A percentile compares a stretch with the other conserved stretches of the same genome.
Evolutionary conservation across 768 basidiomycete genomes (phyloP).

Genomic region (Phanerochaete carnosa): DNA sequence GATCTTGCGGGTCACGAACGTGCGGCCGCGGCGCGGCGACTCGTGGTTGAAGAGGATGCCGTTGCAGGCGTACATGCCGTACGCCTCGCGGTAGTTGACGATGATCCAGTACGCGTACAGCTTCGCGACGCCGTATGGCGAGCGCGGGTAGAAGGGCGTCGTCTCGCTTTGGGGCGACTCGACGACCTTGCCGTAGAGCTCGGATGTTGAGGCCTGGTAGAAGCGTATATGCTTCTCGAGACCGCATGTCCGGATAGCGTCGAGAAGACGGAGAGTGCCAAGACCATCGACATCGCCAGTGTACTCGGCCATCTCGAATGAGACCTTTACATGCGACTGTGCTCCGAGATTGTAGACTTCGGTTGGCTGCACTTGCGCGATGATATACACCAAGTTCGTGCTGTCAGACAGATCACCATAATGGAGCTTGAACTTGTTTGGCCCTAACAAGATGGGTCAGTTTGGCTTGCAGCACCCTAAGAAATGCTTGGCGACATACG

Average conservation of each 20-base stretch:
- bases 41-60: slow-evolving; percentile 99
- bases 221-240: slow-evolving; percentile 91
- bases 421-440: slow-evolving; percentile 78
- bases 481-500: slow-evolving; percentile 44
- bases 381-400: slow-evolving; percentile 95
- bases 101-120: slow-evolving; percentile 90
- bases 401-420: slow-evolving; percentile 94
- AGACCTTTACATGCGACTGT: slow-evolving; percentile 98
- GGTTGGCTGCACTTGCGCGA: slow-evolving; percentile 90
- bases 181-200: slow-evolving; percentile 95
- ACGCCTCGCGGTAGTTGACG: slow-evolving; percentile 91
- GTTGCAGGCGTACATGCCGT: slow-evolving; percentile 95
- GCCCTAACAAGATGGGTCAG: slow-evolving; percentile 42
- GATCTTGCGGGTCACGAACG: slow-evolving; percentile 96
- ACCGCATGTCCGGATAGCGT: slow-evolving; percentile 94
- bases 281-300: slow-evolving; percentile 96
- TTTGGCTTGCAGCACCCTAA: background rate
- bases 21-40: slow-evolving; percentile 90
- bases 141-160: slow-evolving; percentile 98
- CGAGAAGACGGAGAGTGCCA: slow-evolving; percentile 92
- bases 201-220: slow-evolving; percentile 97
- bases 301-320: slow-evolving; percentile 99
- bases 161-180: slow-evolving; percentile 95
- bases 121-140: slow-evolving; percentile 95
- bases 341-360: slow-evolving; percentile 99